Conservation (phyloP, 2,329 filamentous ascomycete genomes). For the Lasiodiplodia gonubiensis region DNA sequence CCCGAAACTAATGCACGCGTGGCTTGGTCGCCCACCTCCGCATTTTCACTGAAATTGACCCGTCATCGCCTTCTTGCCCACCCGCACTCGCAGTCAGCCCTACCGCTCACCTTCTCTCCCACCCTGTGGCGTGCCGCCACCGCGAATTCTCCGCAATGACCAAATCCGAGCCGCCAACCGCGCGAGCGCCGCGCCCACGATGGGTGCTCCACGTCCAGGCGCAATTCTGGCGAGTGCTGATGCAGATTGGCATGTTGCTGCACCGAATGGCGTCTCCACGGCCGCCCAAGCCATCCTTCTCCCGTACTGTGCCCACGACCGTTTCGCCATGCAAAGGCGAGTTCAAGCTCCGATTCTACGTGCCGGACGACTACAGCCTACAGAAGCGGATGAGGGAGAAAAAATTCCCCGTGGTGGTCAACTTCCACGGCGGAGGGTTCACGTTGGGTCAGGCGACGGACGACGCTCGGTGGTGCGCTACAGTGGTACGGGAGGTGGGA, state of each 20-base stretch:
- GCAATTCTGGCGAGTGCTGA: conserved; percentile 69
- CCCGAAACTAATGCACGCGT: conserved; percentile 1
- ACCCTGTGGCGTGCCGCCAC: neutral
- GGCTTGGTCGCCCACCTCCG: conserved; percentile 1
- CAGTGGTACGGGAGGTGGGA: conserved; percentile 60
- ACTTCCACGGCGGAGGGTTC: conserved; percentile 70
- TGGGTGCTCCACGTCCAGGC: conserved; percentile 69
- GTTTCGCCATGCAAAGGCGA: conserved; percentile 52
- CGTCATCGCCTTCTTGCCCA: neutral
- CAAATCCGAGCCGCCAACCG: conserved; percentile 10
- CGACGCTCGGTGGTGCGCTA: conserved; percentile 64
- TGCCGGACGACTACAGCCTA: conserved; percentile 58
- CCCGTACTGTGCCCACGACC: conserved; percentile 59
- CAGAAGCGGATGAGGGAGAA: conserved; percentile 50
- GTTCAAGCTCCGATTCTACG: conserved; percentile 66
- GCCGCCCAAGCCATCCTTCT: conserved; percentile 66
- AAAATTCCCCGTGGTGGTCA: conserved; percentile 64
- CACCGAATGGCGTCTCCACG: conserved; percentile 67
- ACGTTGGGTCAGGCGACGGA: conserved; percentile 65
- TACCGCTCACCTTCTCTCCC: neutral
- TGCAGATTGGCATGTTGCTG: conserved; percentile 71
- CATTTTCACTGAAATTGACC: conserved; percentile 1
- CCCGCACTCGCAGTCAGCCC: neutral
- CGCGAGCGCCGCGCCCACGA: conserved; percentile 49
- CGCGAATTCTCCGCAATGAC: conserved; percentile 5